These are phyloP conservation scores for Thraustochytrium sp. DNA, from an alignment of 352 stramenopile species.

Conservation along the genomic window DNA sequence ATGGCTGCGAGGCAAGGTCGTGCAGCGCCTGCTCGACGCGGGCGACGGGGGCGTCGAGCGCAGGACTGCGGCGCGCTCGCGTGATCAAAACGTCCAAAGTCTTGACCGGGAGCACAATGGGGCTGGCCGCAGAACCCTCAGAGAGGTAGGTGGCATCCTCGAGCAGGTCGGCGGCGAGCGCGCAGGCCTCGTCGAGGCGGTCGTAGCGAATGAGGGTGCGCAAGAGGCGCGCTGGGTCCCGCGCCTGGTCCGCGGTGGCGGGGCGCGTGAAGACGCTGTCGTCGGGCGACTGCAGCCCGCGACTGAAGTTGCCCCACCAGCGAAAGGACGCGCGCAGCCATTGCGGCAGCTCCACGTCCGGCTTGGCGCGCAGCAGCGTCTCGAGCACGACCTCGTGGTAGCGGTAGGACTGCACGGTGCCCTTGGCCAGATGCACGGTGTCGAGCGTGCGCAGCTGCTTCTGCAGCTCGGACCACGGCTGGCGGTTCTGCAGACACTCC, in stretches of 20 bases:
- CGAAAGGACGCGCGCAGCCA: not conserved
- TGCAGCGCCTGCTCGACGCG: not conserved
- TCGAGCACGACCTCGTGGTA: conserved; percentile 29
- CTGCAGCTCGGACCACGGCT: not conserved
- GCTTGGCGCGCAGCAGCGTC: not conserved
- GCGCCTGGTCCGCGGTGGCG: not conserved
- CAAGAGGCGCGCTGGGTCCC: not conserved
- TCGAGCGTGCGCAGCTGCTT: not conserved
- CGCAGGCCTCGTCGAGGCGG: not conserved
- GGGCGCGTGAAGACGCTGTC: not conserved
- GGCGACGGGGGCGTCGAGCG: not conserved
- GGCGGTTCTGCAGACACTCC: not conserved
- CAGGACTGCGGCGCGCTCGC: not conserved
- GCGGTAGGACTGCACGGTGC: not conserved
- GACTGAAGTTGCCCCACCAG: conserved; percentile 18
- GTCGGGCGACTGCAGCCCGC: not conserved
- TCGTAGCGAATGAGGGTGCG: not conserved
- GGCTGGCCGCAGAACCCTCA: not conserved
- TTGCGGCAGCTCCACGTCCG: not conserved
- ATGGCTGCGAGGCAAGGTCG: not conserved
- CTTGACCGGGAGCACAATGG: not conserved
- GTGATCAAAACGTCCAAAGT: conserved; percentile 24
- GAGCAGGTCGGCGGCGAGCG: conserved; percentile 3
- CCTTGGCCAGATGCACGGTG: not conserved
- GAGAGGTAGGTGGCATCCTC: not conserved